phyloP scores from a whole-genome alignment of 2,329 filamentous ascomycete genomes.

The Phyllosticta citrichinensis region DNA sequence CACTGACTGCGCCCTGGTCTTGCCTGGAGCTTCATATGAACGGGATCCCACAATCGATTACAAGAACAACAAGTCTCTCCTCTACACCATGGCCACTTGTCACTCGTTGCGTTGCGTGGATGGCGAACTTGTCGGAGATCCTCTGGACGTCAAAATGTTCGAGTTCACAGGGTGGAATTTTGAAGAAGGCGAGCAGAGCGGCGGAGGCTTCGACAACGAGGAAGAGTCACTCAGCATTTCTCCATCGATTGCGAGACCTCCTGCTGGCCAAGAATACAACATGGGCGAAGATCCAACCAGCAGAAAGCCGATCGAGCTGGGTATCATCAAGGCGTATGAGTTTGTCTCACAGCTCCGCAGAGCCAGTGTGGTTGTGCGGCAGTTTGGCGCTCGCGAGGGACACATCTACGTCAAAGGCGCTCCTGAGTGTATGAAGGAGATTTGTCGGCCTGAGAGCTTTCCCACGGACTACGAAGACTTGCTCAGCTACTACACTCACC shows the following conservation, averaged over 20 bases:
- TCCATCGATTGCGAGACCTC: conserved; percentile 82
- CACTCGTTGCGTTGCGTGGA: conserved; percentile 85
- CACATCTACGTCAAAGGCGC: conserved; percentile 94
- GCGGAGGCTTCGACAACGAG: conserved; percentile 58
- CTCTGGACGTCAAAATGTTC: conserved; percentile 97
- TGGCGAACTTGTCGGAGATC: conserved; percentile 81
- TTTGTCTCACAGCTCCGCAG: conserved; percentile 88
- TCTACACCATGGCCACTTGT: conserved; percentile 96
- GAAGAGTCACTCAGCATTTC: conserved; percentile 67
- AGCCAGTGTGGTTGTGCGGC: conserved; percentile 84
- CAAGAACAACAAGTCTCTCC: conserved; percentile 55
- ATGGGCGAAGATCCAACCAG: conserved; percentile 39
- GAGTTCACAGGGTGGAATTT: conserved; percentile 90
- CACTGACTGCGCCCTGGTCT: conserved; percentile 50
- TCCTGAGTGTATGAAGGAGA: conserved; percentile 91
- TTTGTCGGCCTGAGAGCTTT: conserved; percentile 75
- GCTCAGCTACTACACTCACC: conserved; percentile 82
- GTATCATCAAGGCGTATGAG: conserved; percentile 84
- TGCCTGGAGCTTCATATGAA: conserved; percentile 45
- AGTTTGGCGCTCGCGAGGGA: conserved; percentile 74
- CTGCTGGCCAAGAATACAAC: conserved; percentile 50
- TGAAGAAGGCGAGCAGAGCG: conserved; percentile 70
- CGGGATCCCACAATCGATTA: conserved; percentile 52
- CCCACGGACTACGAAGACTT: conserved; percentile 85
- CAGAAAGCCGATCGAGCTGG: conserved; percentile 63